A percentile compares a stretch with the other conserved stretches of the same genome.
These are phyloP conservation scores for Erodium moschatum DNA, from an alignment of 441 rosid genomes.

Conservation along the genomic window DNA sequence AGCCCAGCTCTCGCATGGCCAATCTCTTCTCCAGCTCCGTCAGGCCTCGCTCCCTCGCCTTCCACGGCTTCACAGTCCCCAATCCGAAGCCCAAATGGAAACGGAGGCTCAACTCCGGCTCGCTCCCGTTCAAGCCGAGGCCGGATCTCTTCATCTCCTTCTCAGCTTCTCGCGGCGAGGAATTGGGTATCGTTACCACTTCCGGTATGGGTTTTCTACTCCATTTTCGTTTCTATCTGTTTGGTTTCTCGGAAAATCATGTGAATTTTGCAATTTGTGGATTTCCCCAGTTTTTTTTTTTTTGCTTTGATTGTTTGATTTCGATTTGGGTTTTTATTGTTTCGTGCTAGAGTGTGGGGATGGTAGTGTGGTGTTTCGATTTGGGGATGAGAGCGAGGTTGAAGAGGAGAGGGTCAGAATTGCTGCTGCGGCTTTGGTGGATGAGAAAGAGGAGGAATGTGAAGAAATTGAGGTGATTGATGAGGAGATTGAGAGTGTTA, in stretches of 20 bases:
- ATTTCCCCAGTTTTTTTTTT: neutral
- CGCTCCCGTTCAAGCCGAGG: conserved; percentile 1
- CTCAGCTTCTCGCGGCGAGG: neutral
- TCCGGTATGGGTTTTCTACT: conserved; percentile 2
- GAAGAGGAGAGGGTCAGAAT: conserved; percentile 22
- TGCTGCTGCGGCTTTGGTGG: conserved; percentile 1
- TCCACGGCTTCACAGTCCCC: conserved; percentile 1
- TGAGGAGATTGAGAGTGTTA: conserved; percentile 15
- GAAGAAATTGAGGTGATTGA: conserved; percentile 17
- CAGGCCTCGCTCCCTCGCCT: conserved; percentile 3
- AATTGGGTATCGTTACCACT: neutral
- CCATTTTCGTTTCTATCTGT: neutral
- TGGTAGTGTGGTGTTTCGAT: conserved; percentile 52
- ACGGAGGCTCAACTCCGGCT: neutral
- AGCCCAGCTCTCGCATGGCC: neutral
- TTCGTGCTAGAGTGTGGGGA: conserved; percentile 38
- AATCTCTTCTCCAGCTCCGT: neutral
- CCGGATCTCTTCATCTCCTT: neutral
- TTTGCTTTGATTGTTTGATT: neutral
- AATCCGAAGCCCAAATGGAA: neutral
- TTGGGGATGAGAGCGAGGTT: conserved; percentile 43
- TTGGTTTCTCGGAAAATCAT: neutral
- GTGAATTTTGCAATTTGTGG: neutral
- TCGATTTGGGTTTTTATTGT: conserved; percentile 4
- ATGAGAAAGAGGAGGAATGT: neutral